Conservation (phyloP, 805 yeast species). For the Saccharomycopsis babjevae region DNA sequence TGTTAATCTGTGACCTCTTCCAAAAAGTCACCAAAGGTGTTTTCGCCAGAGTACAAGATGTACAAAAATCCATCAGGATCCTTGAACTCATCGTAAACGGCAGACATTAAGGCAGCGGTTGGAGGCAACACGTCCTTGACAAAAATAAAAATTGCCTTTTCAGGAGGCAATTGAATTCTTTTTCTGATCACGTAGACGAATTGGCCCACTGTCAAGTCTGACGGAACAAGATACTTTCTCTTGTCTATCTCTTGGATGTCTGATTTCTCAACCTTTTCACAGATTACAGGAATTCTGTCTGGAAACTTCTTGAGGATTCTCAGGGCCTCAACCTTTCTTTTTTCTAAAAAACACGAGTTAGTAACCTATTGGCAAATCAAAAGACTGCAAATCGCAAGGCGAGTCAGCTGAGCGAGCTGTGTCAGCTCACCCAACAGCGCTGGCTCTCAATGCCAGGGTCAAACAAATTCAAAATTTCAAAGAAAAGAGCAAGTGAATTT, state of each 20-base stretch:
- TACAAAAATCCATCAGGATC: constrained; percentile 97
- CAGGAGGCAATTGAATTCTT: constrained; percentile 90
- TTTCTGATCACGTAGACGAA: constrained; percentile 96
- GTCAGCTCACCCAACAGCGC: too few species aligned
- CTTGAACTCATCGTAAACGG: constrained; percentile 92
- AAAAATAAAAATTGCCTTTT: constrained; percentile 95
- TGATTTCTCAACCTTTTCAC: constrained; percentile 94
- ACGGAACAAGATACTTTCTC: constrained; percentile 92
- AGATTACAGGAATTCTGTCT: constrained; percentile 91
- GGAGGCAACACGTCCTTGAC: constrained; percentile 97
- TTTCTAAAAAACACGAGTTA: constrained; percentile 33
- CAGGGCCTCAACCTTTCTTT: constrained; percentile 89
- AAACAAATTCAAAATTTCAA: too few species aligned
- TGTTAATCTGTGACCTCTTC: neutral
- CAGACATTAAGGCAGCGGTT: constrained; percentile 92
- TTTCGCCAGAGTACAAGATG: constrained; percentile 93
- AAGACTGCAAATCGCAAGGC: too few species aligned
- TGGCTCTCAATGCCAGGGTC: too few species aligned
- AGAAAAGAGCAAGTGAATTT: neutral
- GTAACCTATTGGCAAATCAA: neutral
- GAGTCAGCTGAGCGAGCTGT: too few species aligned
- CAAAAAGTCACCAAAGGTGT: constrained; percentile 65
- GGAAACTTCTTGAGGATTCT: constrained; percentile 81
- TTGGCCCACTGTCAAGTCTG: constrained; percentile 94
- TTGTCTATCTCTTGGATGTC: constrained; percentile 95